These are phyloP conservation scores for Terfezia claveryi DNA, from an alignment of 495 filamentous ascomycete species.

Conservation along the genomic window DNA sequence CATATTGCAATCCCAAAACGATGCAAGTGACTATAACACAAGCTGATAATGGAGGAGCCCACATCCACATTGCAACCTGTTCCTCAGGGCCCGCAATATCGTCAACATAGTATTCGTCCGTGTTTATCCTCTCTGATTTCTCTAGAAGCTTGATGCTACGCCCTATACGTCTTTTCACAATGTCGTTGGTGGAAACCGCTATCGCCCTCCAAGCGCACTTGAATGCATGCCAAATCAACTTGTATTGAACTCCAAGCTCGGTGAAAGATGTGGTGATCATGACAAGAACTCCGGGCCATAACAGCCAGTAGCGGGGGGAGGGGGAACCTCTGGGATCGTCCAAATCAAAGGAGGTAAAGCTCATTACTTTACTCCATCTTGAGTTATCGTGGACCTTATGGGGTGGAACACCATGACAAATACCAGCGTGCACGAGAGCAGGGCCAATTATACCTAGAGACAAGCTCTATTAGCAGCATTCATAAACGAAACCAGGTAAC, in stretches of 20 bases:
- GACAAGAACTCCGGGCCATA: constrained; percentile 44
- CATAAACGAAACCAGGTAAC: neutral
- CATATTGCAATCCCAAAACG: constrained; percentile 36
- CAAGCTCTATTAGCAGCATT: neutral
- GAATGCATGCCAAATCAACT: constrained; percentile 31
- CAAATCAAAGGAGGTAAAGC: constrained; percentile 28
- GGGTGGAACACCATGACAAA: constrained; percentile 23
- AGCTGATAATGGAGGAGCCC: constrained; percentile 30
- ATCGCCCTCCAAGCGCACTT: constrained; percentile 29
- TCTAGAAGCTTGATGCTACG: constrained; percentile 22
- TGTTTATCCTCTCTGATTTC: constrained; percentile 23
- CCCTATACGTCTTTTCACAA: constrained; percentile 20
- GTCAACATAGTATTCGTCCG: constrained; percentile 35
- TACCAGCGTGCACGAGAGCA: constrained; percentile 33
- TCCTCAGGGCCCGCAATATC: constrained; percentile 32
- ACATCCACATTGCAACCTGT: constrained; percentile 41
- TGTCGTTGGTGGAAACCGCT: constrained; percentile 24
- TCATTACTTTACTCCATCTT: constrained; percentile 29
- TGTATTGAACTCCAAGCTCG: constrained; percentile 39
- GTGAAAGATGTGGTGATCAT: constrained; percentile 41
- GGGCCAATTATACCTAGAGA: constrained; percentile 33
- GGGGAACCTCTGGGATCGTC: constrained; percentile 27
- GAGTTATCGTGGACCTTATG: constrained; percentile 22
- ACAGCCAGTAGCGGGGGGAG: constrained; percentile 40
- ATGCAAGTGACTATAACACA: constrained; percentile 33